Conservation (phyloP, 2,329 filamentous ascomycete species). For the Mycosphaerella sp. region DNA sequence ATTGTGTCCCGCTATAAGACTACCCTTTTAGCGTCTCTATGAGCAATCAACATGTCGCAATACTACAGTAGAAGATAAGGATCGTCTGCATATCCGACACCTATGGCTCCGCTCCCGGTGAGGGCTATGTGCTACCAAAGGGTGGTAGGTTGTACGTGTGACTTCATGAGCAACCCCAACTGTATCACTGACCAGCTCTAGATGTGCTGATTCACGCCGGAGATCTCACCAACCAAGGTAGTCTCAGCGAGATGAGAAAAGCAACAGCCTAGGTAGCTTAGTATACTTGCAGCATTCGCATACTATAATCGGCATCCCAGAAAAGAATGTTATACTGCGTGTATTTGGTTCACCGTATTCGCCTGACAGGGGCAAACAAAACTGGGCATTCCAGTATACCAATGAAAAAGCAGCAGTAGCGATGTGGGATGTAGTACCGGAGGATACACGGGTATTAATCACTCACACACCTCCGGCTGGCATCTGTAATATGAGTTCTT, state of each 20-base stretch:
- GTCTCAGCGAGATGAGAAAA: slow-evolving; percentile 50
- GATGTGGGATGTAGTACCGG: slow-evolving; percentile 58
- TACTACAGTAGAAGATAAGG: slow-evolving; percentile 49
- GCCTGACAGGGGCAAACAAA: slow-evolving; percentile 34
- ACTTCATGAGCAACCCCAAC: background rate
- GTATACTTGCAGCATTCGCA: slow-evolving; percentile 59
- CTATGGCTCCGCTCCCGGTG: slow-evolving; percentile 3
- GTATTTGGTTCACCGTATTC: slow-evolving; percentile 68
- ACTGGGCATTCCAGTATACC: slow-evolving; percentile 64
- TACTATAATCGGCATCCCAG: slow-evolving; percentile 50
- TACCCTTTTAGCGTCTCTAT: no score
- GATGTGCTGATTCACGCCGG: slow-evolving; percentile 72
- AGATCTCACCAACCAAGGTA: slow-evolving; percentile 67
- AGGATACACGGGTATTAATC: slow-evolving; percentile 58
- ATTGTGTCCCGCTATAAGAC: no score
- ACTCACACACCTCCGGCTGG: slow-evolving; percentile 62
- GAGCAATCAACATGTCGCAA: slow-evolving; percentile 1
- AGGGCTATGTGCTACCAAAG: slow-evolving; percentile 2
- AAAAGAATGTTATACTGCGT: slow-evolving; percentile 55
- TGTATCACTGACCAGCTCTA: slow-evolving; percentile 41
- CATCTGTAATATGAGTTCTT: slow-evolving; percentile 48
- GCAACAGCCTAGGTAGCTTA: slow-evolving; percentile 55
- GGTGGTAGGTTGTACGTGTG: background rate
- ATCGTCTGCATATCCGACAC: slow-evolving; percentile 71
- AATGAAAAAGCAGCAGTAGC: slow-evolving; percentile 31